Percentiles rank a stretch among this genome's conserved stretches.
These are phyloP conservation scores for Leptosphaerulina australis DNA, from an alignment of 2,329 filamentous ascomycete genomes.

Conservation along the genomic window DNA sequence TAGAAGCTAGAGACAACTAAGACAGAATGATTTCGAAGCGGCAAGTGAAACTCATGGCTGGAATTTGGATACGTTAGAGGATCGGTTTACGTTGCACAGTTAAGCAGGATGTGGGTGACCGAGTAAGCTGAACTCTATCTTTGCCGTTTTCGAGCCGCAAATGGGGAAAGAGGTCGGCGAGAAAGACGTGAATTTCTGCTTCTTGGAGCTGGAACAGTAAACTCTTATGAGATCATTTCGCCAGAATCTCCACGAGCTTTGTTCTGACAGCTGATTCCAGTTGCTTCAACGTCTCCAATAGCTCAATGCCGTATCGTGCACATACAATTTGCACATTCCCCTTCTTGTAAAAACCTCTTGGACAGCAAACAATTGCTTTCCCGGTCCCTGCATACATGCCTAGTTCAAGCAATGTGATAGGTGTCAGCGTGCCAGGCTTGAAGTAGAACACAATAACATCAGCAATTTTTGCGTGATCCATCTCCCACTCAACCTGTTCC, in stretches of 20 bases:
- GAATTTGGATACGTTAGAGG: no score
- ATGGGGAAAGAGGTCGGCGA: no score
- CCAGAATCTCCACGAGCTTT: slow-evolving; percentile 20
- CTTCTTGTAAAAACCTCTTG: slow-evolving; percentile 61
- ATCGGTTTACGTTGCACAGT: no score
- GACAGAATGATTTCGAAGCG: no score
- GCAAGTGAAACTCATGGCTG: no score
- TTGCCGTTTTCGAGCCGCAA: no score
- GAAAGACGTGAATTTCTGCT: no score
- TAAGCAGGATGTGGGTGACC: no score
- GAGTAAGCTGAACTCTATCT: no score
- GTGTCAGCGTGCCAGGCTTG: slow-evolving; percentile 57
- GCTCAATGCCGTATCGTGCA: slow-evolving; percentile 51
- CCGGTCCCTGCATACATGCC: slow-evolving; percentile 57
- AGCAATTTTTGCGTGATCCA: slow-evolving; percentile 61
- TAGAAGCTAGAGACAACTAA: no score
- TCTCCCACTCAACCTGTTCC: slow-evolving; percentile 67
- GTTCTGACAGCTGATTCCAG: slow-evolving; percentile 45
- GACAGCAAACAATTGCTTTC: slow-evolving; percentile 60
- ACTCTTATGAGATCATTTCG: not conserved
- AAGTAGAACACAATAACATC: slow-evolving; percentile 65
- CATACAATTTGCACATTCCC: slow-evolving; percentile 67
- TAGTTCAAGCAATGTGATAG: slow-evolving; percentile 65
- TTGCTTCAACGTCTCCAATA: slow-evolving; percentile 53
- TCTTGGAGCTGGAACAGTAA: no score